Base-by-base conservation (phyloP, 306 rosid genomes). In the Canavalia ensiformis region DNA sequence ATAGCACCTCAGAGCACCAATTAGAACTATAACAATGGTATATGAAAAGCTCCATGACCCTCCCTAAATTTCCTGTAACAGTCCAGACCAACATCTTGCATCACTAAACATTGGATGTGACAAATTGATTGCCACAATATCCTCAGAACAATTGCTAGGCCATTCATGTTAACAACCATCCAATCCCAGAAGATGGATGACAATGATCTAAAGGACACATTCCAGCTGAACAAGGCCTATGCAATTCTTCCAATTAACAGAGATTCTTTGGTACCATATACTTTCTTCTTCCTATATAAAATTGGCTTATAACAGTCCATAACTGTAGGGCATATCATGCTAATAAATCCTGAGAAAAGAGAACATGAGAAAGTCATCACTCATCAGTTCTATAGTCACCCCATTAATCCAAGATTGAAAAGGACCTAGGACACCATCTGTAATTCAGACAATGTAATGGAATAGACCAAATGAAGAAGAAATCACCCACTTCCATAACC, bases 401-500 rank as follows among this genome's bases (percentile, higher is more conserved):
- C 86, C 68, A 35, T 34, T 76, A 65, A 85, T 70, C 85, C 83
- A 75, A 11, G 84, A 81, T 86, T 88, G 76, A 55, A 72, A 82
- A 7, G 81, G 79, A 78, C 90, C 91, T 83, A 89, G 77, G 81
- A 81, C 84, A 83, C 85, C 88, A 89, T 85, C 82, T 74, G 84
- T 80, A 87, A 68, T 81, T 90, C 87, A 87, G 93, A 72, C 75
- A 80, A 80, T 49, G 83, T 69, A 71, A 81, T 62, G 80, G 59
- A 84, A 85, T 80, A 83, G 68, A 78, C 81, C 78, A 86, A 82
- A 78, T 73, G 82, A 78, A 88, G 86, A 88, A 78, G 86, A 87
- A 71, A 67, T 72, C 78, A 65, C 79, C 78, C 59, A 25, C 82
- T 82, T 75, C 84, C 47, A 57, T 75, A 83, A 62, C 90, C 89